Evolutionary conservation across 139 green algal species (phyloP), one percentile per base, ranked within the genome.

Genomic region (Tetradesmus obliquus): DNA sequence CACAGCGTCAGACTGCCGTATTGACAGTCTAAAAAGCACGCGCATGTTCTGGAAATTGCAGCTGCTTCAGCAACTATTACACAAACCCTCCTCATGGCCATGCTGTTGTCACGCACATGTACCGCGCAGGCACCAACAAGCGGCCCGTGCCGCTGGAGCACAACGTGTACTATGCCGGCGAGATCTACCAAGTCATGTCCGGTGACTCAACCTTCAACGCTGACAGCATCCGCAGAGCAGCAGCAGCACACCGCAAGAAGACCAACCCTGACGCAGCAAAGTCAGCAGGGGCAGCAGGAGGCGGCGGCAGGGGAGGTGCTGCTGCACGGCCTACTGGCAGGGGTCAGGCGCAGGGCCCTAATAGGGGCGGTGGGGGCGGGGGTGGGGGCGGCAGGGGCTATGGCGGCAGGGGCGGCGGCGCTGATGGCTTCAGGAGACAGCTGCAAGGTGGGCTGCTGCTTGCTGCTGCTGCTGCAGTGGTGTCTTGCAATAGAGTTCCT

Each of bases 91-190:
- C 17, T 24, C 24, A 24, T 55, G 13, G 17, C 8, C n/a, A 60
- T n/a, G 7, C 17, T 81, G 22, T 79, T 17, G 8, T 55, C 84
- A 81, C 51, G 8, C 10, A 10, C 10, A 72, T 72, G 60, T 72
- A 19, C 10, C 60, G 60, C 60, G 60, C 91, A 96, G 96, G 96
- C 90, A 99, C 98, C 60, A 94, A 82, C 3, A 96, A 96, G 91
- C 95, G 98, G 0, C 98, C 98, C 2, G 98, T 99, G 9, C 98
- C 98, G 1, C 94, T 99, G 87, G 96, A 99, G 95, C 98, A 99
- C 95, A 92, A 91, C 82, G 88, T 99, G 55, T 99, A 98, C 96
- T 99, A 98, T 91, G 91, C 58, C 0, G 95, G 95, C 13, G 94
- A 98, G 89, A 90, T 99, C 51, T 98, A 97, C 94, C 93, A 93